Conservation (phyloP, 108 stramenopile species). For the Pseudonitzschia delicatissima region DNA sequence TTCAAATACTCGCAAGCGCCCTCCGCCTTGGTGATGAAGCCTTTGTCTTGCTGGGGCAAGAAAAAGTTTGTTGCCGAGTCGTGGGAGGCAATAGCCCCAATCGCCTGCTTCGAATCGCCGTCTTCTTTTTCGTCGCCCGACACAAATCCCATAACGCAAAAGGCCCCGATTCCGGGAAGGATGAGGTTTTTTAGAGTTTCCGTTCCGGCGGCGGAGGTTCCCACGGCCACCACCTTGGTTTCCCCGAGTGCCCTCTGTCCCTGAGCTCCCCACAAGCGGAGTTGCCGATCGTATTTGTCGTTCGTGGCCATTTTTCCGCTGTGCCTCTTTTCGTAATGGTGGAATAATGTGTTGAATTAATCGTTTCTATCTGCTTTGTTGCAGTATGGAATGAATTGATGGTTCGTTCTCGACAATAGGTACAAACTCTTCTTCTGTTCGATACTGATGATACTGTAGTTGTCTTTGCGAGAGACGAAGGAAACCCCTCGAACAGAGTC, state of each 20-base stretch:
- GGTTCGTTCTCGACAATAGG: too few relatives aligned
- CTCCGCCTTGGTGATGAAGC: conserved; percentile 37
- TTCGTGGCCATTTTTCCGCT: conserved; percentile 90
- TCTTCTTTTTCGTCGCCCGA: background rate
- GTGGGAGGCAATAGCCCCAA: conserved; percentile 7
- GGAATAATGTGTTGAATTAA: too few relatives aligned
- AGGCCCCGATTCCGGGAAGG: conserved; percentile 93
- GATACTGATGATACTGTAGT: too few relatives aligned
- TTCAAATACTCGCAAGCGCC: conserved; percentile 36
- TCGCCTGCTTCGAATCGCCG: background rate
- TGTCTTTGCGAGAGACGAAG: too few relatives aligned
- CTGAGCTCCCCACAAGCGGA: conserved; percentile 96
- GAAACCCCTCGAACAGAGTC: too few relatives aligned
- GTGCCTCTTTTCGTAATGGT: too few relatives aligned
- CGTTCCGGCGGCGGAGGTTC: conserved; percentile 90
- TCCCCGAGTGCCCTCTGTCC: conserved; percentile 82
- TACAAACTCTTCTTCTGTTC: too few relatives aligned
- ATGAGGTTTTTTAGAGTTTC: conserved; percentile 99
- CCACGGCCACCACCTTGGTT: conserved; percentile 65
- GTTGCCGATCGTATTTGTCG: conserved; percentile 99
- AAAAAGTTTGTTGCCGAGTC: conserved; percentile 75
- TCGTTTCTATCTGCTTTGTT: too few relatives aligned
- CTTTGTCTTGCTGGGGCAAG: conserved; percentile 23
- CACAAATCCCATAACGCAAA: conserved; percentile 85
- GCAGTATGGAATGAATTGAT: too few relatives aligned